These are phyloP conservation scores for Hymenoscyphus salicellus DNA, from an alignment of 2,329 filamentous ascomycete species.

Conservation along the genomic window DNA sequence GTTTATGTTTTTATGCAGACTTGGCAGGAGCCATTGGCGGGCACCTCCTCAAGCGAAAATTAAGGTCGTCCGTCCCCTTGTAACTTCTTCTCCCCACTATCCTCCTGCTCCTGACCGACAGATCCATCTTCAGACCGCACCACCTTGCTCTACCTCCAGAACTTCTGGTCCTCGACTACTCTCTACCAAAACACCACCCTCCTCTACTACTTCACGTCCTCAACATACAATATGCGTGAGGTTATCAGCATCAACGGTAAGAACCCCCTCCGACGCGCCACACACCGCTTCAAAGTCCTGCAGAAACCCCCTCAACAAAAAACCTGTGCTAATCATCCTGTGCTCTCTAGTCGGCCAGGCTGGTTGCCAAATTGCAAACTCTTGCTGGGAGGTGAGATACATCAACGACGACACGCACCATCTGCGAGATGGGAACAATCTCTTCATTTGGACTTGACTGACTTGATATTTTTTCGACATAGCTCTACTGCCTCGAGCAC, in stretches of 20 bases:
- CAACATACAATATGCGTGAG: constrained; percentile 82
- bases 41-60: constrained; percentile 22
- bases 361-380: constrained; percentile 99
- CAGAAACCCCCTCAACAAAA: constrained; percentile 14
- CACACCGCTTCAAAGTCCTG: constrained; percentile 36
- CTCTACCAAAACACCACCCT: constrained; percentile 22
- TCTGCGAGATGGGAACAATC: not conserved
- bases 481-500: constrained; percentile 99
- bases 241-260: constrained; percentile 98
- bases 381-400: constrained; percentile 96
- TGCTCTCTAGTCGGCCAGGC: constrained; percentile 85
- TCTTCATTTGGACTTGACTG: constrained; percentile 19
- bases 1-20: constrained; percentile 22
- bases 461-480: constrained; percentile 35
- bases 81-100: constrained; percentile 29
- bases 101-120: constrained; percentile 16
- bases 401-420: not conserved
- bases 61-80: constrained; percentile 27
- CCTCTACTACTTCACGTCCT: constrained; percentile 19
- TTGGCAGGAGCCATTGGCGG: constrained; percentile 1
- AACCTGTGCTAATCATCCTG: constrained; percentile 28
- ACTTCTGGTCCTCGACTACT: constrained; percentile 23
- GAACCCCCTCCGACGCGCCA: constrained; percentile 39
- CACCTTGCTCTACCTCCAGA: constrained; percentile 16
- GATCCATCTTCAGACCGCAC: constrained; percentile 18